Conservation (phyloP, 805 yeast species). For the Metschnikowia colocasiae region DNA sequence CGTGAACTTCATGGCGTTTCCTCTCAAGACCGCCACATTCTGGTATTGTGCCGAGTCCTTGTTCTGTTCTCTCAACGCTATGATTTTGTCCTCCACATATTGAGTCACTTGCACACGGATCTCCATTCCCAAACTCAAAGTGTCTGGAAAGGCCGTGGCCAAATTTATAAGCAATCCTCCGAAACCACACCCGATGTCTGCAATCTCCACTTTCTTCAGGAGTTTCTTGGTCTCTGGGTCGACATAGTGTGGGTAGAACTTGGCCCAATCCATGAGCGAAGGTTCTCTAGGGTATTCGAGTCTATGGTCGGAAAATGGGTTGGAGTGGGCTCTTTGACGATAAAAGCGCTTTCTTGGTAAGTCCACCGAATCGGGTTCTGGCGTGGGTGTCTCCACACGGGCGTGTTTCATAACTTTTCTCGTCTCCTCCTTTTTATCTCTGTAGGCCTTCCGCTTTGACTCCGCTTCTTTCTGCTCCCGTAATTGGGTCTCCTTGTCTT, state of each 20-base stretch:
- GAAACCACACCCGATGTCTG: slow-evolving; percentile 97
- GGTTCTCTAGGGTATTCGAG: slow-evolving; percentile 85
- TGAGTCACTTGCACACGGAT: slow-evolving; percentile 97
- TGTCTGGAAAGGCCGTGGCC: slow-evolving; percentile 72
- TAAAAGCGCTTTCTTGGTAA: slow-evolving; percentile 84
- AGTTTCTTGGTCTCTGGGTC: slow-evolving; percentile 41
- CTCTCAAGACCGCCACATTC: slow-evolving; percentile 86
- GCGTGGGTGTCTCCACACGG: slow-evolving; percentile 36
- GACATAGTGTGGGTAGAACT: slow-evolving; percentile 61
- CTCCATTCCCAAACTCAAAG: slow-evolving; percentile 89
- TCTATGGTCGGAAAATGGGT: slow-evolving; percentile 93
- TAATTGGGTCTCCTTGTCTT: slow-evolving; percentile 18
- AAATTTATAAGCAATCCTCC: slow-evolving; percentile 86
- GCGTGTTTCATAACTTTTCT: slow-evolving; percentile 45
- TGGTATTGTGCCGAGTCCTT: slow-evolving; percentile 50
- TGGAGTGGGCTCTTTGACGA: slow-evolving; percentile 96
- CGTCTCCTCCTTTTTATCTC: slow-evolving; percentile 44
- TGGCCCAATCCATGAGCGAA: slow-evolving; percentile 81
- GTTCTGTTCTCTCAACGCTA: slow-evolving; percentile 71
- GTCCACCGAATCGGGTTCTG: slow-evolving; percentile 34
- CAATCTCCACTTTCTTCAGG: slow-evolving; percentile 68
- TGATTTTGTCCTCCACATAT: slow-evolving; percentile 91
- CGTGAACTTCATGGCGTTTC: slow-evolving; percentile 94
- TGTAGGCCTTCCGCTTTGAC: slow-evolving; percentile 45
- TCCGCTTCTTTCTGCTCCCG: slow-evolving; percentile 20